These are phyloP conservation scores for Talaromyces albobiverticillius DNA, from an alignment of 2,329 filamentous ascomycete genomes.

Conservation along the genomic window DNA sequence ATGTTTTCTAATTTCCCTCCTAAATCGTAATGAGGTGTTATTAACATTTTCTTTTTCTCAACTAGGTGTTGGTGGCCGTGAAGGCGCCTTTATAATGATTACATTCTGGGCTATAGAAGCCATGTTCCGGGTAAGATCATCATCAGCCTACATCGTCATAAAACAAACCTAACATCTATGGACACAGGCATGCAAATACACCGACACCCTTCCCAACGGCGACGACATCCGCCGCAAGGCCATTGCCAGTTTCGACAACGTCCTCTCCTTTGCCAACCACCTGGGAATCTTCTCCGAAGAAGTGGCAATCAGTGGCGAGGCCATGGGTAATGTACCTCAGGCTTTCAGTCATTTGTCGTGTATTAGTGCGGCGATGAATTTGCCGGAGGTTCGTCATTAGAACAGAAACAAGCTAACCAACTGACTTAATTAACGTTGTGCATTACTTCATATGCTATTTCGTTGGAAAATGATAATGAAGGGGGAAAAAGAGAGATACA, in stretches of 20 bases:
- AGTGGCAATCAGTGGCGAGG: slow-evolving; percentile 70
- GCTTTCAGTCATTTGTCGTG: slow-evolving; percentile 74
- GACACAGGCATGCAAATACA: slow-evolving; percentile 24
- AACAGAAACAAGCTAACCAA: too few relatives aligned
- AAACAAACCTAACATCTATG: not conserved
- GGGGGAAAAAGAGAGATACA: not conserved
- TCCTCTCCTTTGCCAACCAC: slow-evolving; percentile 73
- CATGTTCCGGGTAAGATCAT: slow-evolving; percentile 61
- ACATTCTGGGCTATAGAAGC: slow-evolving; percentile 82
- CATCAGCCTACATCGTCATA: slow-evolving; percentile 18
- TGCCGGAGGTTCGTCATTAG: slow-evolving; percentile 31
- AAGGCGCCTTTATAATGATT: slow-evolving; percentile 78
- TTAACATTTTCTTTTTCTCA: too few relatives aligned
- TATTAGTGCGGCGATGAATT: slow-evolving; percentile 73
- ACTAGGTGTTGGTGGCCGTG: slow-evolving; percentile 67
- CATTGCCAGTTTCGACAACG: slow-evolving; percentile 72
- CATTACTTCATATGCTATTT: too few relatives aligned
- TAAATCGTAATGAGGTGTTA: too few relatives aligned
- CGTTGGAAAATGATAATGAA: too few relatives aligned
- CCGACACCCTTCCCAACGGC: slow-evolving; percentile 28
- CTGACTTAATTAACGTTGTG: too few relatives aligned
- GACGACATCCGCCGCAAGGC: slow-evolving; percentile 42
- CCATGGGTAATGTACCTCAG: slow-evolving; percentile 76
- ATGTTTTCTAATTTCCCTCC: slow-evolving; percentile 25
- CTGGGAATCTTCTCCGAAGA: slow-evolving; percentile 77